These are phyloP conservation scores for Perkinsela sp. DNA, from an alignment of 208 protist genomes.

Conservation along the genomic window DNA sequence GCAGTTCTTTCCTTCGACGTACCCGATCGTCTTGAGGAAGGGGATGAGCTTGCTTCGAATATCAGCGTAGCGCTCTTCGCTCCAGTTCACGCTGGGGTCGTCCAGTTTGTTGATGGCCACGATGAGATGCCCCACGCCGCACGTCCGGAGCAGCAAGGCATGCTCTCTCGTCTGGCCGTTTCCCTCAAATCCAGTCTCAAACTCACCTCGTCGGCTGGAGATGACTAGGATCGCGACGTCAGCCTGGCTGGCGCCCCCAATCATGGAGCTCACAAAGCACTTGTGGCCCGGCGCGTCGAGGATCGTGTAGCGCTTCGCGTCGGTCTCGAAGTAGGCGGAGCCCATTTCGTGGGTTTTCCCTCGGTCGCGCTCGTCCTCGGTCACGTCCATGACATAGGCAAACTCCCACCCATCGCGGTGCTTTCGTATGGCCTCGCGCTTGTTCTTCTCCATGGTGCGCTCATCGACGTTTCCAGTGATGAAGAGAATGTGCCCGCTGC, in stretches of 20 bases:
- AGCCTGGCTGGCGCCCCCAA: conserved; percentile 85
- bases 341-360: conserved; percentile 93
- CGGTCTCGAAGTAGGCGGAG: conserved; percentile 79
- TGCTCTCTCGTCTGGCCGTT: conserved; percentile 97
- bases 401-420: conserved; percentile 87
- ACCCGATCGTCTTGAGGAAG: conserved; percentile 82
- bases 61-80: conserved; percentile 75
- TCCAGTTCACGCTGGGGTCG: conserved; percentile 74
- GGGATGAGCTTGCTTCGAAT: conserved; percentile 72
- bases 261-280: conserved; percentile 96
- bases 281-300: conserved; percentile 96
- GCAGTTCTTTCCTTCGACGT: conserved; percentile 49
- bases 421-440: conserved; percentile 81
- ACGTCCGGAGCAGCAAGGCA: conserved; percentile 89
- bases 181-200: conserved; percentile 93
- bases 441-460: conserved; percentile 92
- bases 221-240: conserved; percentile 94
- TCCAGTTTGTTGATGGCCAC: conserved; percentile 99
- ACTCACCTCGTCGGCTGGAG: conserved; percentile 89
- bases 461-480: conserved; percentile 81
- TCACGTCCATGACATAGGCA: conserved; percentile 92
- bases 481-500: conserved; percentile 81
- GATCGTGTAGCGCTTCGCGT: conserved; percentile 81
- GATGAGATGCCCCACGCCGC: conserved; percentile 82
- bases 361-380: conserved; percentile 86